Evolutionary conservation across 2,329 filamentous ascomycete genomes (phyloP), one percentile per base, ranked within the genome.

Genomic region (Gliomastix tumulicola): DNA sequence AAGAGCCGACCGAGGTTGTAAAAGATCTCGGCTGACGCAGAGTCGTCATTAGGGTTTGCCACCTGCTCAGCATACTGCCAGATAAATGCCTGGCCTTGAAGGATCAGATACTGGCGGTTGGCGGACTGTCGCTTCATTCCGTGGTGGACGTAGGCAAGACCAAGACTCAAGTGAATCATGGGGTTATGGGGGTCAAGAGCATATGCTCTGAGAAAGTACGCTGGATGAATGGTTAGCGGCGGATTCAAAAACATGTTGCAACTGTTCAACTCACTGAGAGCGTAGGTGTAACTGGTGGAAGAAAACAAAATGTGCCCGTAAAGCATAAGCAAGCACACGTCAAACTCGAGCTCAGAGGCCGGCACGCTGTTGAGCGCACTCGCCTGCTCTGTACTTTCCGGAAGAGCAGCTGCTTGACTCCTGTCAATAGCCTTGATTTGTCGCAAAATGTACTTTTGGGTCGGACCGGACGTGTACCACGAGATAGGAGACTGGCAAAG

Each of bases 391-490:
- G n/a, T n/a, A n/a, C n/a, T n/a, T n/a, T n/a, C n/a, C n/a, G n/a
- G n/a, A n/a, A n/a, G n/a, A n/a, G n/a, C n/a, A n/a, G n/a, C n/a
- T n/a, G n/a, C n/a, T n/a, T n/a, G n/a, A n/a, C n/a, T n/a, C n/a
- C n/a, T n/a, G 82, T 98, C 92, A 66, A 94, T 85, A 4, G 80
- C 79, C 57, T 94, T 94, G 60, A 98, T 86, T 60, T 94, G 88
- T 5, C 92, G 81, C 40, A 96, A 70, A 50, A 97, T 80, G 53
- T 86, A 94, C 56, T 97, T 97, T 58, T 95, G 88, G 16, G 83
- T 82, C 1, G 87, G 82, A 0, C 86, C 84, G 4, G 83, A 82
- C 35, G 82, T 82, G 58, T 90, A 95, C 68, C 83, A 86, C 21
- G 79, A 74, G 25, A 78, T 69, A 3, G 82, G 78, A 12, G 85